Conservation (phyloP, 768 basidiomycete species). For the Mrakia hoshinonis region DNA sequence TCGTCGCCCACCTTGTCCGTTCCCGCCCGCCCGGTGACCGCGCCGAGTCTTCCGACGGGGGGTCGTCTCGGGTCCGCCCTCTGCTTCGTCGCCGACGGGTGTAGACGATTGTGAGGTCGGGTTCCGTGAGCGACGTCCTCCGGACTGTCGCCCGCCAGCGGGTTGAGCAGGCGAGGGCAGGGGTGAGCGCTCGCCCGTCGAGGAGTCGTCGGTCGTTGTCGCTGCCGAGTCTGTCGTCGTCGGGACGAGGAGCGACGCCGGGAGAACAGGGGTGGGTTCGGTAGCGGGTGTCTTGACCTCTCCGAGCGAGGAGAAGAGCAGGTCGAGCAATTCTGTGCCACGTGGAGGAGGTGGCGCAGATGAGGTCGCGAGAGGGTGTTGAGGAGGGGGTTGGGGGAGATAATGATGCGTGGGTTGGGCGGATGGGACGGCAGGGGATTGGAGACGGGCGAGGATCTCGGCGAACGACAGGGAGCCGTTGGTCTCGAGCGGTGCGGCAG, state of each 20-base stretch:
- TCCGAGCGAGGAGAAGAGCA: conserved; percentile 14
- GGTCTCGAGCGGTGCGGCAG: conserved; percentile 1
- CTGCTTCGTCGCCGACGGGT: not conserved
- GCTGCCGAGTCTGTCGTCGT: not conserved
- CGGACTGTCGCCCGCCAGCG: not conserved
- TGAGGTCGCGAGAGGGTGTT: not conserved
- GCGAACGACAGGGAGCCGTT: conserved; percentile 29
- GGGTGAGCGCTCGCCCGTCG: not conserved
- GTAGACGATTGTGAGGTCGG: not conserved
- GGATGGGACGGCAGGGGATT: conserved; percentile 17
- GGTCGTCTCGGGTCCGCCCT: not conserved
- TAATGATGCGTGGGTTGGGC: not conserved
- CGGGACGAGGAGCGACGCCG: not conserved
- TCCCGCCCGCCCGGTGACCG: not conserved
- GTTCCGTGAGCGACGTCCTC: not conserved
- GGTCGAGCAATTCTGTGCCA: conserved; percentile 10
- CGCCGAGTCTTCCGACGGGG: not conserved
- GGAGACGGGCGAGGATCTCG: conserved; percentile 27
- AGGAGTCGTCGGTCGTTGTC: not conserved
- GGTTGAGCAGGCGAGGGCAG: not conserved
- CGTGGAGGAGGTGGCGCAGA: not conserved
- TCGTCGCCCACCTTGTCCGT: not conserved
- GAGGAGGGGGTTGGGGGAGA: not conserved
- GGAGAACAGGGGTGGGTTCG: not conserved
- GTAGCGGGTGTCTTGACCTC: not conserved